Conservation (phyloP, 2,329 filamentous ascomycete genomes). For the Exutisphaerella laricina region DNA sequence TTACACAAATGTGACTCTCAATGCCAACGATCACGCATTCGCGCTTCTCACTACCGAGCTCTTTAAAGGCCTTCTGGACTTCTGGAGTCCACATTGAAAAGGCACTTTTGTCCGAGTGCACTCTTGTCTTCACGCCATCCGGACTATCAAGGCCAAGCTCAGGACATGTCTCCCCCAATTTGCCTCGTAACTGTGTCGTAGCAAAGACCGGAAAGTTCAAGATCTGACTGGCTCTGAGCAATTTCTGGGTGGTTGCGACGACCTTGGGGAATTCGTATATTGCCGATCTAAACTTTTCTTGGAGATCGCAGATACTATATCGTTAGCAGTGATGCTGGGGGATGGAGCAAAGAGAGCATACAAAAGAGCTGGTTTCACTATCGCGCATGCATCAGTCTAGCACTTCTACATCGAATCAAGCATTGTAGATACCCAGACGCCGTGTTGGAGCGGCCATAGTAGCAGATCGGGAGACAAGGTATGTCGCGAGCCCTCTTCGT, state of each 20-base stretch:
- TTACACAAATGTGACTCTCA: slow-evolving; percentile 90
- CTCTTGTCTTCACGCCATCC: slow-evolving; percentile 48
- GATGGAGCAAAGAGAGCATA: background rate
- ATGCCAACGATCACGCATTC: slow-evolving; percentile 81
- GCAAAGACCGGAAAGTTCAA: slow-evolving; percentile 74
- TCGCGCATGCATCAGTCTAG: background rate
- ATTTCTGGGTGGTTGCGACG: slow-evolving; percentile 48
- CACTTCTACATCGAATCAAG: background rate
- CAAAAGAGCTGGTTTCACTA: slow-evolving; percentile 9
- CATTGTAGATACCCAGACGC: slow-evolving; percentile 4
- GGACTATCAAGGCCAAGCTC: slow-evolving; percentile 56
- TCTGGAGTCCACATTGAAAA: slow-evolving; percentile 83
- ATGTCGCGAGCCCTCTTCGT: too few species aligned
- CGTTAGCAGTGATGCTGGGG: background rate
- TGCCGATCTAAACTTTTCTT: slow-evolving; percentile 81
- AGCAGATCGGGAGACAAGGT: too few species aligned
- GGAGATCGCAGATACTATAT: slow-evolving; percentile 83
- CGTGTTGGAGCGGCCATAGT: slow-evolving; percentile 7
- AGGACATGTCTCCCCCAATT: slow-evolving; percentile 72
- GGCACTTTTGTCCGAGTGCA: slow-evolving; percentile 73
- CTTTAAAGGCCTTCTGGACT: slow-evolving; percentile 46
- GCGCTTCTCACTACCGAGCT: slow-evolving; percentile 39
- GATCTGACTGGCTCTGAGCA: slow-evolving; percentile 44
- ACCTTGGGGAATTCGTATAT: slow-evolving; percentile 84
- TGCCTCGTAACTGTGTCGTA: slow-evolving; percentile 76